These are phyloP conservation scores for Blakeslea trispora DNA, from an alignment of 371 early-diverging fungal species.

Conservation along the genomic window DNA sequence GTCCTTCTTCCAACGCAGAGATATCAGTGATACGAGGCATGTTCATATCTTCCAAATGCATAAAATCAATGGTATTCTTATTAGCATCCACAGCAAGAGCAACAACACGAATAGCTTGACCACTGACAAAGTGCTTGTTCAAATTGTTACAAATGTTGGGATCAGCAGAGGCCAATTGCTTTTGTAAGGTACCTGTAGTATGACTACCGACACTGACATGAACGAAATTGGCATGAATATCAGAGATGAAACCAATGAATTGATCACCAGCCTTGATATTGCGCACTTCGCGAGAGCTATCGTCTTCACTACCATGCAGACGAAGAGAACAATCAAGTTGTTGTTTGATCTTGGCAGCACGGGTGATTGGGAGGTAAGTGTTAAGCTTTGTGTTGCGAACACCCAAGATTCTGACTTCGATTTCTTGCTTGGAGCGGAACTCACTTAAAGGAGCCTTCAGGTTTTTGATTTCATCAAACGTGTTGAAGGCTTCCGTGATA, in stretches of 20 bases:
- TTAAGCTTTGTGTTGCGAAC: conserved; percentile 57
- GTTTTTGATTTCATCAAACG: conserved; percentile 40
- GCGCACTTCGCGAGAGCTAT: conserved; percentile 26
- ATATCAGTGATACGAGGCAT: conserved; percentile 36
- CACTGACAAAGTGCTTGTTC: conserved; percentile 50
- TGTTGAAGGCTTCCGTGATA: conserved; percentile 61
- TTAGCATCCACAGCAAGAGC: conserved; percentile 52
- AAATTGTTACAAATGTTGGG: conserved; percentile 46
- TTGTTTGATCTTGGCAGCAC: conserved; percentile 33
- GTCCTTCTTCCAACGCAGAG: conserved; percentile 54
- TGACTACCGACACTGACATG: conserved; percentile 47
- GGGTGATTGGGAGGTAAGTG: conserved; percentile 65
- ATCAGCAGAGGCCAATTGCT: conserved; percentile 53
- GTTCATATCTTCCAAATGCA: conserved; percentile 32
- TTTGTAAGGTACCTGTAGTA: conserved; percentile 48
- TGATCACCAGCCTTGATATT: conserved; percentile 51
- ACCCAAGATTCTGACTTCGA: conserved; percentile 69
- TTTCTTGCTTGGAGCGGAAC: conserved; percentile 39
- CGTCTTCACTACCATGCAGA: conserved; percentile 12
- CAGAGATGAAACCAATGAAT: conserved; percentile 61
- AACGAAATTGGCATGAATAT: conserved; percentile 42
- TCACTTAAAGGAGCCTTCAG: conserved; percentile 41
- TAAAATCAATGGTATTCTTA: conserved; percentile 38
- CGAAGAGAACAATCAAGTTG: conserved; percentile 33
- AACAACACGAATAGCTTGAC: conserved; percentile 60